Conservation (phyloP, 1,284 basidiomycete species). For the Bjerkandera adusta region DNA sequence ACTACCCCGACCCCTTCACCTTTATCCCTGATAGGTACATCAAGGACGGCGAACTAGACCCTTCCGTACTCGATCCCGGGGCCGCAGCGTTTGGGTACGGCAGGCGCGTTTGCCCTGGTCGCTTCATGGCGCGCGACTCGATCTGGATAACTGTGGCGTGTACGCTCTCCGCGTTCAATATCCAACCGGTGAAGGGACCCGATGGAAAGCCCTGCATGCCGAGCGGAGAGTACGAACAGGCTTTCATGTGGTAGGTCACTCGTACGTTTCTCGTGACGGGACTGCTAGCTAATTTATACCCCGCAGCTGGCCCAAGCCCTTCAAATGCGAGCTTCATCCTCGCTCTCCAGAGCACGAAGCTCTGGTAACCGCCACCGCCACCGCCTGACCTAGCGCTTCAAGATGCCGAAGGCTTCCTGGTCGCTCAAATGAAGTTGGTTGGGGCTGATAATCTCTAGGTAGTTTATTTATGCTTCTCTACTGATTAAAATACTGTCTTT, state of each 20-base stretch:
- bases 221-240: conserved; percentile 21
- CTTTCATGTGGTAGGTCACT: conserved; percentile 23
- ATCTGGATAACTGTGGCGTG: conserved; percentile 7
- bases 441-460: too few relatives aligned
- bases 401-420: too few relatives aligned
- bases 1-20: conserved; percentile 2
- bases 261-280: not conserved
- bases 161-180: conserved; percentile 1
- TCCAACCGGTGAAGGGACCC: not conserved
- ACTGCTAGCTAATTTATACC: not conserved
- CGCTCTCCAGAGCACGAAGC: conserved; percentile 6
- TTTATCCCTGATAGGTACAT: conserved; percentile 6
- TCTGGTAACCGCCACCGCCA: too few relatives aligned
- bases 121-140: conserved; percentile 2
- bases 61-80: conserved; percentile 15
- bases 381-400: too few relatives aligned
- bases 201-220: conserved; percentile 22
- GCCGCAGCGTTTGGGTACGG: conserved; percentile 22
- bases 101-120: conserved; percentile 9
- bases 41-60: conserved; percentile 5
- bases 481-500: too few relatives aligned
- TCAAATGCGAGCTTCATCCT: conserved; percentile 12
- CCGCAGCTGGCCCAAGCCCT: conserved; percentile 15
- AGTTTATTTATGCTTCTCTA: too few relatives aligned
- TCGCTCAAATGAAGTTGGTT: too few relatives aligned